phyloP scores from a whole-genome alignment of 2,329 filamentous ascomycete species.

The Fragosphaeria purpurea region DNA sequence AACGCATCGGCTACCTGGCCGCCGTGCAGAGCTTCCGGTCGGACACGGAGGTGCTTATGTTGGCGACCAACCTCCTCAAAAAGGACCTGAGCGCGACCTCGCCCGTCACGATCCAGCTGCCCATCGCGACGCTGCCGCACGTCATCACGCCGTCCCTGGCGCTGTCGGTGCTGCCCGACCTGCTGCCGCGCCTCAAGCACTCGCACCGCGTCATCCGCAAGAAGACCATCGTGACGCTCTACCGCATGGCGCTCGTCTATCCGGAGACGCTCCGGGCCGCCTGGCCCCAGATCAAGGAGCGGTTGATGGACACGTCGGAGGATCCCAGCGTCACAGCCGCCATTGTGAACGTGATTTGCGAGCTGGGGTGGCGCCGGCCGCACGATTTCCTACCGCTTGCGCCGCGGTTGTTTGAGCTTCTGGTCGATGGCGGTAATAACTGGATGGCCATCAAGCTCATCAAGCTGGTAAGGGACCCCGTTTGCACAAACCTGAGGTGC shows the following conservation, averaged over 20 bases:
- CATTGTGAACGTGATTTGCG: constrained; percentile 93
- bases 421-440: constrained; percentile 90
- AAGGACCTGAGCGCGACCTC: constrained; percentile 75
- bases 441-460: constrained; percentile 99
- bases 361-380: constrained; percentile 86
- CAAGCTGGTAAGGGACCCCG: constrained; percentile 59
- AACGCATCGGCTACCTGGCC: constrained; percentile 87
- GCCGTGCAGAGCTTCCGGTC: constrained; percentile 93
- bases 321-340: constrained; percentile 90
- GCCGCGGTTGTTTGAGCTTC: constrained; percentile 79
- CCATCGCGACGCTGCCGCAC: constrained; percentile 84
- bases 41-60: constrained; percentile 94
- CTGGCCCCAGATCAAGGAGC: constrained; percentile 96
- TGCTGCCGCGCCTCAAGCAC: constrained; percentile 78
- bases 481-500: background rate
- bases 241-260: constrained; percentile 89
- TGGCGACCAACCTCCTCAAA: constrained; percentile 92
- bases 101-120: constrained; percentile 70
- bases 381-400: constrained; percentile 90
- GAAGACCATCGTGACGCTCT: constrained; percentile 91
- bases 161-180: constrained; percentile 75
- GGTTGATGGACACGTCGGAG: constrained; percentile 79
- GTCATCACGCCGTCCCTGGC: constrained; percentile 88
- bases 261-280: constrained; percentile 85
- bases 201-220: constrained; percentile 80